A percentile compares a stretch with the other conserved stretches of the same genome.
Conservation (phyloP, 2,329 filamentous ascomycete species). For the Fusarium nematophilum region DNA sequence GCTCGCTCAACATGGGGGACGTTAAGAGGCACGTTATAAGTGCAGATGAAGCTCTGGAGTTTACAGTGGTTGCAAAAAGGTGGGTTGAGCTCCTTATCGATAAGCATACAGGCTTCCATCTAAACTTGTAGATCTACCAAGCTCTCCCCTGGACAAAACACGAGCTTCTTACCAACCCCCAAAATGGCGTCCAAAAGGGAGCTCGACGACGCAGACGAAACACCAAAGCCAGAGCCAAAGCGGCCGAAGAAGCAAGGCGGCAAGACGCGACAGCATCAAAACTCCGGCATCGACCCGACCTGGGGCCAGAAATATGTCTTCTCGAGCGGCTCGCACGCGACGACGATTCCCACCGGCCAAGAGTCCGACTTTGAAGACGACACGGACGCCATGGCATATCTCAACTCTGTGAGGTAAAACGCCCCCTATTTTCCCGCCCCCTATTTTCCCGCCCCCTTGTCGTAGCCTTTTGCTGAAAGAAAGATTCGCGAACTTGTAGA, state of each 20-base stretch:
- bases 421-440: no score
- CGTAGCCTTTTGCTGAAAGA: constrained; percentile 44
- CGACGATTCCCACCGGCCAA: constrained; percentile 60
- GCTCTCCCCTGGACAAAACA: constrained; percentile 6
- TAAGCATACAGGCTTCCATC: constrained; percentile 28
- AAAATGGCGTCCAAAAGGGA: constrained; percentile 53
- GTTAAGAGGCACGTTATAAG: constrained; percentile 15
- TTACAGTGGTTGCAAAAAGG: constrained; percentile 17
- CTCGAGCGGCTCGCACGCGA: constrained; percentile 67
- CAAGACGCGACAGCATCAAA: constrained; percentile 54
- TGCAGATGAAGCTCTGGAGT: constrained; percentile 20
- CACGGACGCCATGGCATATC: constrained; percentile 75
- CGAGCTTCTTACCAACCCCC: neutral
- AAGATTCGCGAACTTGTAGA: constrained; percentile 28
- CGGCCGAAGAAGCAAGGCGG: constrained; percentile 45
- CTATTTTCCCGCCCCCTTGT: constrained; percentile 2
- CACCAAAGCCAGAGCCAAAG: constrained; percentile 41
- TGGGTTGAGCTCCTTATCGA: constrained; percentile 37
- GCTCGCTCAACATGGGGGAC: constrained; percentile 38
- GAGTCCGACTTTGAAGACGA: constrained; percentile 76
- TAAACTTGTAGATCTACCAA: constrained; percentile 17
- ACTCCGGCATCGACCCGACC: constrained; percentile 67
- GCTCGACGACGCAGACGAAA: constrained; percentile 45
- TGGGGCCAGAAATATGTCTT: constrained; percentile 81
- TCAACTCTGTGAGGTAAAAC: constrained; percentile 76